Evolutionary conservation across 768 basidiomycete species (phyloP).

Genomic region (Tylopilus rubrobrunneus): DNA sequence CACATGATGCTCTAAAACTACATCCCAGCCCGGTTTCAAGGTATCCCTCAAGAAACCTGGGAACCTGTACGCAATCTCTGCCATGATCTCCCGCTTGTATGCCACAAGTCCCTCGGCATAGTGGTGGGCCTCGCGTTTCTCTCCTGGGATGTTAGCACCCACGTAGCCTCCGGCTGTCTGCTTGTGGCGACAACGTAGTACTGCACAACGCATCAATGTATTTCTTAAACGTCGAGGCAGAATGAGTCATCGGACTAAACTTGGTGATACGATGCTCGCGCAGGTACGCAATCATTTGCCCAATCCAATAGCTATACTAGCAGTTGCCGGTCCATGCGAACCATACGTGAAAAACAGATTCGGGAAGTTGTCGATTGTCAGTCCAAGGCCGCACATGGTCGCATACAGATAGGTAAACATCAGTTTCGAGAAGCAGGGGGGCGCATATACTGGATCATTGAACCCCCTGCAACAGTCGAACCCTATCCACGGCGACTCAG

Average conservation of each 20-base stretch:
- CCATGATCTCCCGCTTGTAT: no score
- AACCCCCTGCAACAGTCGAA: constrained; percentile 10
- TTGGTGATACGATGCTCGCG: background rate
- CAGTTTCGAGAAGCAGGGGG: background rate
- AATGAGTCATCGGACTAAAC: background rate
- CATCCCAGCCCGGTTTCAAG: background rate
- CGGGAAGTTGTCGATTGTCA: background rate
- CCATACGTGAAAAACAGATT: background rate
- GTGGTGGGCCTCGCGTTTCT: background rate
- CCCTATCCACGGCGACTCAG: constrained; percentile 1
- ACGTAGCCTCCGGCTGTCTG: background rate
- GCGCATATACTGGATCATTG: background rate
- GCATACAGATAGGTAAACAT: background rate
- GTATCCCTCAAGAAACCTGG: background rate
- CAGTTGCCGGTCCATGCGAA: background rate
- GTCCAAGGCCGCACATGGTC: background rate
- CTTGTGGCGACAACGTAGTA: background rate
- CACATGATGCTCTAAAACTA: background rate
- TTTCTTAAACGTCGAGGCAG: background rate
- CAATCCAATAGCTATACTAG: background rate
- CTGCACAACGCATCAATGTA: background rate
- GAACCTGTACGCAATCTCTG: background rate
- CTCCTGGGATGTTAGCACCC: background rate
- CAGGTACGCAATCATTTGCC: background rate
- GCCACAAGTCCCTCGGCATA: background rate